These are phyloP conservation scores for Colletotrichum sp. DNA, from an alignment of 2,329 filamentous ascomycete species.

Conservation along the genomic window DNA sequence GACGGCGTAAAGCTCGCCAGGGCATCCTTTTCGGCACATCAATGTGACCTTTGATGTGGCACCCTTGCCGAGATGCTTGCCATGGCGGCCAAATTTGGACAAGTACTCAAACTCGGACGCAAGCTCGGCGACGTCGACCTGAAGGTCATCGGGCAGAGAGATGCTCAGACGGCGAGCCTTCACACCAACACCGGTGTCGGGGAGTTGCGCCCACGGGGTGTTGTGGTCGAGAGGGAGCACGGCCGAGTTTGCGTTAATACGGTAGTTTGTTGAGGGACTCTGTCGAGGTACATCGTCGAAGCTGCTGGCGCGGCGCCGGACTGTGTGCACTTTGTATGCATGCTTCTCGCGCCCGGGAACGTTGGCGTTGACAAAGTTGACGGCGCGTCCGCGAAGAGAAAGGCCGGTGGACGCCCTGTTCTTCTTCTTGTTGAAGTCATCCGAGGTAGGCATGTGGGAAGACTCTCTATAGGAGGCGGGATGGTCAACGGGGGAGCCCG, in stretches of 20 bases:
- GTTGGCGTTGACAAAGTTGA: slow-evolving; percentile 49
- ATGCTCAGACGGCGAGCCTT: slow-evolving; percentile 81
- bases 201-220: slow-evolving; percentile 64
- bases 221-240: slow-evolving; percentile 41
- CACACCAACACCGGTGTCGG: slow-evolving; percentile 74
- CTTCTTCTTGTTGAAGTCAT: slow-evolving; percentile 56
- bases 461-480: slow-evolving; percentile 30
- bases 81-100: slow-evolving; percentile 73
- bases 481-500: slow-evolving; percentile 50
- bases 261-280: slow-evolving; percentile 16
- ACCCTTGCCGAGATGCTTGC: slow-evolving; percentile 80
- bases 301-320: slow-evolving; percentile 50
- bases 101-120: slow-evolving; percentile 73
- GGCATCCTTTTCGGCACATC: slow-evolving; percentile 73
- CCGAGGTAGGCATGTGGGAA: slow-evolving; percentile 42
- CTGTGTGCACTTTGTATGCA: slow-evolving; percentile 26
- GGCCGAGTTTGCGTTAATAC: slow-evolving; percentile 25
- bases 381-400: slow-evolving; percentile 49
- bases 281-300: slow-evolving; percentile 45
- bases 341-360: slow-evolving; percentile 27
- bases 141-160: slow-evolving; percentile 75
- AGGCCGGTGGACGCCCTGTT: slow-evolving; percentile 56
- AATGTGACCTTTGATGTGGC: slow-evolving; percentile 83
- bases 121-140: slow-evolving; percentile 72
- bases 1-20: slow-evolving; percentile 76